Percentiles rank a stretch among this genome's conserved stretches.
Conservation (phyloP, 192 early-diverging fungal species). For the Phlyctochytrium planicorne region DNA sequence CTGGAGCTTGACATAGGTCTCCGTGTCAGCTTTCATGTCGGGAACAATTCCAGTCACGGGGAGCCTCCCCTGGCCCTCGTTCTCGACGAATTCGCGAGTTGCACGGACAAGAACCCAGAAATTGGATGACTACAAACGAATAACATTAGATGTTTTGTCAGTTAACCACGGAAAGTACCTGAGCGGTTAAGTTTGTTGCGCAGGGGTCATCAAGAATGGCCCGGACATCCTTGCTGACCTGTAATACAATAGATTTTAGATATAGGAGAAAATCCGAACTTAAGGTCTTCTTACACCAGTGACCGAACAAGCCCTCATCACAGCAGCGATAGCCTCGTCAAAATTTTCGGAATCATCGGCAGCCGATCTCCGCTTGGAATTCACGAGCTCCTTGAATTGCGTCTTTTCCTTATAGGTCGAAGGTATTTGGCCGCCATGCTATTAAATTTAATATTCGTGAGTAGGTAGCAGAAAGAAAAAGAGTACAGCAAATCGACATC, state of each 20-base stretch:
- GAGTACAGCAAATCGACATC: not conserved
- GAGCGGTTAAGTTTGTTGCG: constrained; percentile 38
- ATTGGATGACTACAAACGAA: constrained; percentile 42
- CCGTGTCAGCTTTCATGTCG: constrained; percentile 97
- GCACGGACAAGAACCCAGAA: constrained; percentile 90
- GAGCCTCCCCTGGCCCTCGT: constrained; percentile 67
- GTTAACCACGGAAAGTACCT: no score
- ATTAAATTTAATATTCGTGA: constrained; percentile 2
- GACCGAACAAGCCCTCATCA: constrained; percentile 60
- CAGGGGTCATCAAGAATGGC: constrained; percentile 53
- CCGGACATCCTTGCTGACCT: constrained; percentile 51
- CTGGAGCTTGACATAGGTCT: constrained; percentile 80
- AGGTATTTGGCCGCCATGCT: constrained; percentile 64
- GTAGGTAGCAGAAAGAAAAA: constrained; percentile 1
- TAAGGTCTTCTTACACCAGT: constrained; percentile 40
- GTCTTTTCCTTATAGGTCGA: constrained; percentile 59
- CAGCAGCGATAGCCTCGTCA: constrained; percentile 74
- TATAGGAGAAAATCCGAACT: not conserved
- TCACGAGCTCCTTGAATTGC: constrained; percentile 65
- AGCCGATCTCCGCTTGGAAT: constrained; percentile 31
- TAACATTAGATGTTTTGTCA: not conserved
- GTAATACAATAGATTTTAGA: constrained; percentile 3
- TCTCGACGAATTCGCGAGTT: constrained; percentile 72
- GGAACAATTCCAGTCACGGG: constrained; percentile 86
- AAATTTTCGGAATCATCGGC: constrained; percentile 78